phyloP scores from a whole-genome alignment of 306 rosid genomes.

The Cucumis hystrix region DNA sequence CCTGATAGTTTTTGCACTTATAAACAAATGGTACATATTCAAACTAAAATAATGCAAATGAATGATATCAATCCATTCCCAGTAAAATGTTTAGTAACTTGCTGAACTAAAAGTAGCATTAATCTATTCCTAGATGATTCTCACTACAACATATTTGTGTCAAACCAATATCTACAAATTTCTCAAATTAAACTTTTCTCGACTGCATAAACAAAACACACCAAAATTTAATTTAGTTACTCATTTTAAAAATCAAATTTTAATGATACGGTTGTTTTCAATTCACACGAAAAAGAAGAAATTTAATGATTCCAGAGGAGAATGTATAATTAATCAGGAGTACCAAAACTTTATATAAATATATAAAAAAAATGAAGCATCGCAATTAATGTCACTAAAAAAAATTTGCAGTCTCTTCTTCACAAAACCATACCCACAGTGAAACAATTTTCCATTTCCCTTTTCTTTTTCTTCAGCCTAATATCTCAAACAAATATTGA shows the following conservation, averaged over 20 bases:
- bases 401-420: neutral
- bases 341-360: neutral
- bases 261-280: neutral
- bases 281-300: neutral
- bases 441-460: neutral
- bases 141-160: too few relatives aligned
- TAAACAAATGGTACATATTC: too few relatives aligned
- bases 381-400: slow-evolving; percentile 6
- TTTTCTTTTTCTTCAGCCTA: neutral
- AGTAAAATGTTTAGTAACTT: too few relatives aligned
- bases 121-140: too few relatives aligned
- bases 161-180: too few relatives aligned
- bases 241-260: neutral
- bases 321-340: neutral
- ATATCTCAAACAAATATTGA: neutral
- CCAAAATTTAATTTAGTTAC: too few relatives aligned
- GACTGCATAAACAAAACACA: slow-evolving; percentile 36
- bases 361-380: neutral
- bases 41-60: too few relatives aligned
- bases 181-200: slow-evolving; percentile 84
- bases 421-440: neutral
- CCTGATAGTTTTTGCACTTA: too few relatives aligned
- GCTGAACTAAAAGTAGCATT: too few relatives aligned
- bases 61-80: too few relatives aligned
- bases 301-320: neutral